Base-by-base conservation (phyloP, 306 rosid species). In the Fagus sylvatica region DNA sequence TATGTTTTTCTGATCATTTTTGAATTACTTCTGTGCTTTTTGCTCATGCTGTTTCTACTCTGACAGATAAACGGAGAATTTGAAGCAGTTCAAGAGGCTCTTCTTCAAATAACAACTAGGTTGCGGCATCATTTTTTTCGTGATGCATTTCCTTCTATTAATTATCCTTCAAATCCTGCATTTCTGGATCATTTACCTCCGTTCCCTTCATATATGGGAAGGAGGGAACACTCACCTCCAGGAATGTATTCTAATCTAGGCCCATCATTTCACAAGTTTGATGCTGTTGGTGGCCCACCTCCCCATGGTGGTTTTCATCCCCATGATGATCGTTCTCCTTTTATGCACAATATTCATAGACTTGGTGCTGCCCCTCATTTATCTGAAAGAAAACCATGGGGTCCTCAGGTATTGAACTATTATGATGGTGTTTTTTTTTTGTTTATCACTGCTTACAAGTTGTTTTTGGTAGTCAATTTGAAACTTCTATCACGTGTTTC, bases 31-130 rank as follows among this genome's bases (percentile, higher is more conserved):
- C 55, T 6, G 2, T 76, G 77, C 68, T 28, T 59, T 61, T 68
- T 78, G 64, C 74, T 79, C 64, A 65, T 68, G 33, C 28, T 66
- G 74, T 77, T 75, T 60, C 61, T 80, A 74, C 74, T 75, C 65
- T 82, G 82, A 72, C 87, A 96, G 99, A 85, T 93, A 80, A 88
- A 71, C 80, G 99, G 99, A 81, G 99, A 93, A 61, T 83, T 87
- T 61, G 98, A 96, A 85, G 90, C 96, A 30, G 97, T 91, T 83
- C 95, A 91, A 56, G 96, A 93, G 74, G 99, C 96, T 78, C 89
- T 96, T 71, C 77, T 96, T 82, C 98, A 93, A 69, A 85, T 96
- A 81, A 96, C 98, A 54, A 82, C 89, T 59, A 89, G 98, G 85
- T 80, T 96, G 89, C 89, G 75, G 77, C 93, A 91, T 76, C 84